Percentiles rank a stretch among this genome's conserved stretches.
Conservation (phyloP, 2,329 filamentous ascomycete genomes). For the Myriangium duriaei region DNA sequence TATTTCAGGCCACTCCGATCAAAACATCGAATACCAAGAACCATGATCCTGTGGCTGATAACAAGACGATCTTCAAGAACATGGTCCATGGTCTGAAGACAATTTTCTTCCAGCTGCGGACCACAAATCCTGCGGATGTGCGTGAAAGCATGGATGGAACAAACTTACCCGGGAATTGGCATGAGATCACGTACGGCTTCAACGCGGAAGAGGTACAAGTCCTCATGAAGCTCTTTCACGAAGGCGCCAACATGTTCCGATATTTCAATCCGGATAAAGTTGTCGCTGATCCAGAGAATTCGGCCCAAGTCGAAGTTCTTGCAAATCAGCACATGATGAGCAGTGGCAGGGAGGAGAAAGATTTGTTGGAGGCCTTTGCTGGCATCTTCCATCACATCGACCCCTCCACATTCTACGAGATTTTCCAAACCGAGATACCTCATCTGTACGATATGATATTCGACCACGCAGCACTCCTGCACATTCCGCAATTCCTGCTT, state of each 20-base stretch:
- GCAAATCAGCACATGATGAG: slow-evolving; percentile 91
- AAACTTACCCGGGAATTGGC: slow-evolving; percentile 80
- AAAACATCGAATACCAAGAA: slow-evolving; percentile 88
- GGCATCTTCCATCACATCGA: slow-evolving; percentile 98
- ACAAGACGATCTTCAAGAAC: slow-evolving; percentile 96
- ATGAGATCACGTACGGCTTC: slow-evolving; percentile 91
- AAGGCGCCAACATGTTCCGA: slow-evolving; percentile 89
- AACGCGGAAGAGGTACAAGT: slow-evolving; percentile 94
- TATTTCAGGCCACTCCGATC: slow-evolving; percentile 91
- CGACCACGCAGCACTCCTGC: slow-evolving; percentile 83
- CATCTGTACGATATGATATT: slow-evolving; percentile 97
- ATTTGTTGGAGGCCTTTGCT: slow-evolving; percentile 90
- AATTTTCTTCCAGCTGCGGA: slow-evolving; percentile 86
- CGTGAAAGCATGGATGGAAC: slow-evolving; percentile 54
- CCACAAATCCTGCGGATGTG: slow-evolving; percentile 59
- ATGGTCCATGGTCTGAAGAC: slow-evolving; percentile 92
- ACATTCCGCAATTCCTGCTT: slow-evolving; percentile 95
- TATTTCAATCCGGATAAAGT: slow-evolving; percentile 90
- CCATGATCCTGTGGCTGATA: slow-evolving; percentile 84
- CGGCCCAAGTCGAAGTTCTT: slow-evolving; percentile 81
- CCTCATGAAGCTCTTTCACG: slow-evolving; percentile 91
- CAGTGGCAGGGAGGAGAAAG: slow-evolving; percentile 91
- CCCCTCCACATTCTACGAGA: slow-evolving; percentile 94
- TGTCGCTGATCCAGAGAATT: slow-evolving; percentile 56
- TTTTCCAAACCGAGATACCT: slow-evolving; percentile 94